Evolutionary conservation across 2,329 filamentous ascomycete genomes (phyloP).

Genomic region (Neonectria neomacrospora): DNA sequence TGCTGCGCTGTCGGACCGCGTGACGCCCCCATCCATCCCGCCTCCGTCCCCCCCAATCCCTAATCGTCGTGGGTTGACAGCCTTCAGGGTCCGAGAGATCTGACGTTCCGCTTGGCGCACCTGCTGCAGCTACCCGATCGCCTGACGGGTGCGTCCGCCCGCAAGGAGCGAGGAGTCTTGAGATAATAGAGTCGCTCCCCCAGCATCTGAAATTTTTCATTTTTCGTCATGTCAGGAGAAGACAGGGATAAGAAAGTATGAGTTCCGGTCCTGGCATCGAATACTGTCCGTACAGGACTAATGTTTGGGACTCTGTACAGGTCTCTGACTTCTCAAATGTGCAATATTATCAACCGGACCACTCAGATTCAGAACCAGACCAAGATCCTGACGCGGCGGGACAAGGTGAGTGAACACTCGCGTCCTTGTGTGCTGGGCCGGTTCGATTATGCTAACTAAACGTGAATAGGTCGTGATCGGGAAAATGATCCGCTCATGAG

Average conservation of each 20-base stretch:
- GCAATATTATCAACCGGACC: constrained; percentile 50
- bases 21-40: constrained; percentile 38
- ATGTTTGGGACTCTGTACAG: constrained; percentile 53
- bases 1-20: constrained; percentile 43
- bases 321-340: constrained; percentile 57
- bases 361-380: constrained; percentile 55
- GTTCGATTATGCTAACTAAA: constrained; percentile 1
- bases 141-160: constrained; percentile 48
- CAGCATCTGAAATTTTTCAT: constrained; percentile 28
- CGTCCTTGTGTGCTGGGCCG: background rate
- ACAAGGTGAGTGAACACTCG: constrained; percentile 32
- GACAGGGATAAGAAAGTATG: constrained; percentile 55
- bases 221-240: constrained; percentile 43
- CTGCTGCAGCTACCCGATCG: constrained; percentile 49
- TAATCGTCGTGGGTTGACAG: constrained; percentile 30
- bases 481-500: constrained; percentile 25
- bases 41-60: constrained; percentile 34
- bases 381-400: constrained; percentile 38
- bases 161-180: constrained; percentile 44
- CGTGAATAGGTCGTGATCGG: background rate
- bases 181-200: constrained; percentile 49
- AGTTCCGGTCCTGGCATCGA: constrained; percentile 51
- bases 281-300: constrained; percentile 54
- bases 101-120: constrained; percentile 41
- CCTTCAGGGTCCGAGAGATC: constrained; percentile 37